Percentiles rank a stretch among this genome's conserved stretches.
Evolutionary conservation across 345 rosid genomes (phyloP).

Genomic region (Arabidopsis suecica): DNA sequence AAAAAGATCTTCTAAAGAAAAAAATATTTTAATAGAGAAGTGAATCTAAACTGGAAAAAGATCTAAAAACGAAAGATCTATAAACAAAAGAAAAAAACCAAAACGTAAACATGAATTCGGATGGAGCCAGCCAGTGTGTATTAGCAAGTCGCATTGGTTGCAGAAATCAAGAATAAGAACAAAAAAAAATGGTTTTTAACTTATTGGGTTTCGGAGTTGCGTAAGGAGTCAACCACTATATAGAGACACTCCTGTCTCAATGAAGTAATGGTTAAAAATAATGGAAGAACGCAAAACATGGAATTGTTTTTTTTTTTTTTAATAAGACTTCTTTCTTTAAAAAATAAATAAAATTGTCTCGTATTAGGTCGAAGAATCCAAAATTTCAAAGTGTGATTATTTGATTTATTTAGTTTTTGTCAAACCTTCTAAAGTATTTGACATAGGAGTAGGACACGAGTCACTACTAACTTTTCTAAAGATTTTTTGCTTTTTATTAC

Average conservation of each 20-base stretch:
- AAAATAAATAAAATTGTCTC: background rate
- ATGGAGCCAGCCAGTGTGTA: background rate
- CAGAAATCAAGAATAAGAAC: constrained; percentile 29
- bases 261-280: constrained; percentile 8
- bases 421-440: background rate
- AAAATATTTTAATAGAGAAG: background rate
- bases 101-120: constrained; percentile 5
- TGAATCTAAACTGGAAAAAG: background rate
- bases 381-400: background rate
- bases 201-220: constrained; percentile 41
- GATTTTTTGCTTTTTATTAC: background rate
- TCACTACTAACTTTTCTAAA: background rate
- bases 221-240: constrained; percentile 29
- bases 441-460: background rate
- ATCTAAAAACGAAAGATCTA: background rate
- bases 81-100: background rate
- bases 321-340: background rate
- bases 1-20: background rate
- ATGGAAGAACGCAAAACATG: constrained; percentile 44
- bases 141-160: constrained; percentile 9
- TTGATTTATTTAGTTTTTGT: background rate
- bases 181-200: background rate
- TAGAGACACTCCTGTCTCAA: constrained; percentile 21
- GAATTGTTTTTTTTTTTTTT: background rate
- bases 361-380: background rate